Percentiles rank a stretch among this genome's conserved stretches.
Evolutionary conservation across 345 rosid species (phyloP).

Genomic region (Hevea brasiliensis): DNA sequence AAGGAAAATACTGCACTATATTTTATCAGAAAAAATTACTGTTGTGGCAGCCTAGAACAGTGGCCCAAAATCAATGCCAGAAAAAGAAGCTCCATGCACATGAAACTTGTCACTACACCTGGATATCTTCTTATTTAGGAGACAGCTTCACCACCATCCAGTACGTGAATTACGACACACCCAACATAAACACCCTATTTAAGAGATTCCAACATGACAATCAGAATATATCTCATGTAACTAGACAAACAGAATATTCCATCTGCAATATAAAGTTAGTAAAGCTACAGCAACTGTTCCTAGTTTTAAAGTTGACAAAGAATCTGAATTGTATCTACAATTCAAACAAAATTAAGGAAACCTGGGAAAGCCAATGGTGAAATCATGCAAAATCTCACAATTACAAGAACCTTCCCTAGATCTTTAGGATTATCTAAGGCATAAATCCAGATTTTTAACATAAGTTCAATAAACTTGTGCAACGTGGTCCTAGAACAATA

Average conservation of each 20-base stretch:
- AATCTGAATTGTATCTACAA: conserved; percentile 7
- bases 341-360: conserved; percentile 12
- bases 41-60: conserved; percentile 37
- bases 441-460: not conserved
- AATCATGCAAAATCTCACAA: conserved; percentile 1
- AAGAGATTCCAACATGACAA: conserved; percentile 69
- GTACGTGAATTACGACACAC: conserved; percentile 68
- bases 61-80: conserved; percentile 45
- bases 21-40: conserved; percentile 22
- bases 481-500: not conserved
- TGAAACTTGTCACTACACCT: conserved; percentile 72
- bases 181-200: conserved; percentile 82
- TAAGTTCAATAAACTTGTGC: not conserved
- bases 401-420: not conserved
- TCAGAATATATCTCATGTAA: conserved; percentile 51
- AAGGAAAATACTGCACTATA: conserved; percentile 21
- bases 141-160: conserved; percentile 77
- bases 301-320: conserved; percentile 6
- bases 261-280: conserved; percentile 33
- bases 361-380: conserved; percentile 1
- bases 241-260: conserved; percentile 42
- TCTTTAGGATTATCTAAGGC: not conserved
- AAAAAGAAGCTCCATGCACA: conserved; percentile 55
- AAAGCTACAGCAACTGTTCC: conserved; percentile 21
- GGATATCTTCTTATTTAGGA: conserved; percentile 80